These are phyloP conservation scores for Carex littledalei DNA, from an alignment of 176 grass and related monocot genomes.

Conservation along the genomic window DNA sequence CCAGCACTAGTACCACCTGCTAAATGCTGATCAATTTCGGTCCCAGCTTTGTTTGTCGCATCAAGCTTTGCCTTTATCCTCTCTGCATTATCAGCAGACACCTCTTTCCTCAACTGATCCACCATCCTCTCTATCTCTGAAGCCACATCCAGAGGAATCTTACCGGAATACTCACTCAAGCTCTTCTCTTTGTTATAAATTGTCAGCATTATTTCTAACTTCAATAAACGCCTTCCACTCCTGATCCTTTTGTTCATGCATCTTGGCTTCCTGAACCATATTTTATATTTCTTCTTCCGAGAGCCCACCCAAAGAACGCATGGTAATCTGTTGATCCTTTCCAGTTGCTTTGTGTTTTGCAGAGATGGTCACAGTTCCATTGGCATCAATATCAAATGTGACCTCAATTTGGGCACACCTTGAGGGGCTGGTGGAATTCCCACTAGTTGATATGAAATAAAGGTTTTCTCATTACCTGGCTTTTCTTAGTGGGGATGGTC, in stretches of 20 bases:
- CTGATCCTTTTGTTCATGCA: conserved; percentile 39
- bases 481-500: conserved; percentile 47
- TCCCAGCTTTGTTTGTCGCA: conserved; percentile 19
- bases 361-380: conserved; percentile 35
- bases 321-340: conserved; percentile 54
- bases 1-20: conserved; percentile 12
- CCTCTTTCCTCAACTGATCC: conserved; percentile 20
- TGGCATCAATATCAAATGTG: conserved; percentile 48
- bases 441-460: conserved; percentile 12
- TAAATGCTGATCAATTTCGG: conserved; percentile 37
- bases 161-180: conserved; percentile 33
- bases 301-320: conserved; percentile 34
- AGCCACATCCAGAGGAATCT: conserved; percentile 28
- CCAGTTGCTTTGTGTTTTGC: conserved; percentile 38
- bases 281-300: conserved; percentile 40
- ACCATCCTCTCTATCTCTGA: conserved; percentile 32
- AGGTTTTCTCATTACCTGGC: not conserved
- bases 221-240: conserved; percentile 36
- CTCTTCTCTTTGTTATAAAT: conserved; percentile 42
- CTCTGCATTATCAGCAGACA: conserved; percentile 28
- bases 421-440: conserved; percentile 38
- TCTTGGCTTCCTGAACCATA: conserved; percentile 34
- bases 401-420: conserved; percentile 36
- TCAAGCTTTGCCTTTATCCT: conserved; percentile 33
- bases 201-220: conserved; percentile 30